Evolutionary conservation across 495 filamentous ascomycete species (phyloP).

Genomic region (Aspergillus mulundensis): DNA sequence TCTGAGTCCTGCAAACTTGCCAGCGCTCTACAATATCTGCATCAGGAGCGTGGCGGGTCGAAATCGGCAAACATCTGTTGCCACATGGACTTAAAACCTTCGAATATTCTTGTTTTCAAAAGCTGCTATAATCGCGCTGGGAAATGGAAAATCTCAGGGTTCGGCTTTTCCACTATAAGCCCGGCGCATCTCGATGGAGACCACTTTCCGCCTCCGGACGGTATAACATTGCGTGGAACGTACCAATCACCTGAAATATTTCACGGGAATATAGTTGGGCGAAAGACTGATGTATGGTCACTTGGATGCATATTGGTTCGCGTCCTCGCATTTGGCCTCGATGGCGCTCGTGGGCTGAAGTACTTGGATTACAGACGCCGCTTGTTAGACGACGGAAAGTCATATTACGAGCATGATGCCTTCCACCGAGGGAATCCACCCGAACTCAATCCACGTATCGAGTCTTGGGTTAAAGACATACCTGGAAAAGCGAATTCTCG

Average conservation of each 20-base stretch:
- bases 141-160: conserved; percentile 25
- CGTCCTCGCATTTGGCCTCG: conserved; percentile 12
- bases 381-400: neutral
- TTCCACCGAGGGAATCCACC: conserved; percentile 10
- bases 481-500: no score
- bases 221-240: no score
- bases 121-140: neutral
- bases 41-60: no score
- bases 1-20: conserved; percentile 6
- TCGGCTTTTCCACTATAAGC: conserved; percentile 20
- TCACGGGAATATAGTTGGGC: neutral
- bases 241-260: conserved; percentile 18
- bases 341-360: neutral
- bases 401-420: conserved; percentile 6
- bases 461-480: conserved; percentile 7
- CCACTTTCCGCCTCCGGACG: no score
- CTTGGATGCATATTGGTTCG: conserved; percentile 17
- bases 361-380: conserved; percentile 1
- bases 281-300: conserved; percentile 21
- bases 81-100: conserved; percentile 23
- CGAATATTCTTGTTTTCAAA: conserved; percentile 21
- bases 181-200: no score
- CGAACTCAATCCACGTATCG: conserved; percentile 16
- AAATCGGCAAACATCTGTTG: no score
- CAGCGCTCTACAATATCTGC: conserved; percentile 15